These are phyloP conservation scores for Taxillus chinensis DNA, from an alignment of 164 flowering plant species.

Conservation along the genomic window DNA sequence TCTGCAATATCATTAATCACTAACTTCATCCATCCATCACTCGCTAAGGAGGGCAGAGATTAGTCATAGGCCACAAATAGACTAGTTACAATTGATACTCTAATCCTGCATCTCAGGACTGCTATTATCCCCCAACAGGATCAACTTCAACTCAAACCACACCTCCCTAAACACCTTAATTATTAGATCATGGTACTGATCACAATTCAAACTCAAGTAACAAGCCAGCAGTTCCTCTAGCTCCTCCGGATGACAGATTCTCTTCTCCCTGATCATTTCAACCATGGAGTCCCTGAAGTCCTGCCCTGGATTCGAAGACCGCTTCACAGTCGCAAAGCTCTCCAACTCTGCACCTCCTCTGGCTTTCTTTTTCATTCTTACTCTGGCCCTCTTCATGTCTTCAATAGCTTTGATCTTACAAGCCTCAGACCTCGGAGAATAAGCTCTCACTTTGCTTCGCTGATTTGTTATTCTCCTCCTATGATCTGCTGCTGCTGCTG, in stretches of 20 bases:
- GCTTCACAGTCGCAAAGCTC: constrained; percentile 64
- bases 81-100: no score
- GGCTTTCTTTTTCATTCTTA: constrained; percentile 24
- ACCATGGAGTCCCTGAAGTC: constrained; percentile 88
- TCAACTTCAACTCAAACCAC: constrained; percentile 45
- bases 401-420: constrained; percentile 62
- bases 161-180: constrained; percentile 69
- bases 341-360: constrained; percentile 20
- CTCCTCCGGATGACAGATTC: constrained; percentile 44
- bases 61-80: no score
- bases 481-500: neutral
- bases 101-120: no score
- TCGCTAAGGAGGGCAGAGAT: neutral
- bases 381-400: constrained; percentile 45
- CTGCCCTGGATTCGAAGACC: constrained; percentile 52
- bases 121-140: no score
- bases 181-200: constrained; percentile 68
- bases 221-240: constrained; percentile 80
- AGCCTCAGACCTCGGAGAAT: constrained; percentile 42
- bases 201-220: constrained; percentile 67
- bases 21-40: neutral
- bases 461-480: constrained; percentile 22
- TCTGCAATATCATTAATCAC: no score
- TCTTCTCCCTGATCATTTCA: constrained; percentile 72
- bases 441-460: constrained; percentile 25